Evolutionary conservation across 257 asterid genomes (phyloP).

Genomic region (Scutellaria baicalensis): DNA sequence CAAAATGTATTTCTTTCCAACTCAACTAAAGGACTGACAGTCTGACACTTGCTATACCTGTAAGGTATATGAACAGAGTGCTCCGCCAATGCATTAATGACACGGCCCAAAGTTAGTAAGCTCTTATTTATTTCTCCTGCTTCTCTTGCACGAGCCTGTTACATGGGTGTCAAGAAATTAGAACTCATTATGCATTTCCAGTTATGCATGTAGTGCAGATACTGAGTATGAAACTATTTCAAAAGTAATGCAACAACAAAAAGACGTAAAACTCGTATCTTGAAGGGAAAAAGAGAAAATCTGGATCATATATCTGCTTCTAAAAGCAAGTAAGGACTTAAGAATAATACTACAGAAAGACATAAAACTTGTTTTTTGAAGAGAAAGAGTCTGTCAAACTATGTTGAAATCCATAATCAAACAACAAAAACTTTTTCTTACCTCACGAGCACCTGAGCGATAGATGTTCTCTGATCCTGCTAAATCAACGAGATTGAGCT

Average conservation of each 20-base stretch:
- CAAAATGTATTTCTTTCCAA: background rate
- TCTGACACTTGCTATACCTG: slow-evolving; percentile 37
- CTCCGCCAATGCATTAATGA: slow-evolving; percentile 74
- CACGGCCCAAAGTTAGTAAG: slow-evolving; percentile 79
- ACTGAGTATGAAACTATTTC: background rate
- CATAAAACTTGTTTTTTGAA: background rate
- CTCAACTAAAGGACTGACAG: background rate
- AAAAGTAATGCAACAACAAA: background rate
- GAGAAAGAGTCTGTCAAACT: background rate
- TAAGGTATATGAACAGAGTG: slow-evolving; percentile 80
- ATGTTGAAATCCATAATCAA: background rate
- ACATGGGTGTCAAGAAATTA: background rate
- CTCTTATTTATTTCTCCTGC: slow-evolving; percentile 94
- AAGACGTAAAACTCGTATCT: background rate
- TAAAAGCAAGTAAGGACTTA: background rate
- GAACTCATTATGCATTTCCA: background rate
- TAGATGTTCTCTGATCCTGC: slow-evolving; percentile 86
- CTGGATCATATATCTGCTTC: background rate
- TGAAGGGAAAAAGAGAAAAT: background rate
- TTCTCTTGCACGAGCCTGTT: slow-evolving; percentile 88
- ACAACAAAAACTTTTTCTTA: slow-evolving; percentile 7
- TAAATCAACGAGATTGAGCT: slow-evolving; percentile 88
- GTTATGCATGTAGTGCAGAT: background rate
- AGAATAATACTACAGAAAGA: background rate
- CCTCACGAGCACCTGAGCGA: slow-evolving; percentile 90